A percentile compares a stretch with the other conserved stretches of the same genome.
Conservation (phyloP, 2,329 filamentous ascomycete genomes). For the Colletotrichum paranaense region DNA sequence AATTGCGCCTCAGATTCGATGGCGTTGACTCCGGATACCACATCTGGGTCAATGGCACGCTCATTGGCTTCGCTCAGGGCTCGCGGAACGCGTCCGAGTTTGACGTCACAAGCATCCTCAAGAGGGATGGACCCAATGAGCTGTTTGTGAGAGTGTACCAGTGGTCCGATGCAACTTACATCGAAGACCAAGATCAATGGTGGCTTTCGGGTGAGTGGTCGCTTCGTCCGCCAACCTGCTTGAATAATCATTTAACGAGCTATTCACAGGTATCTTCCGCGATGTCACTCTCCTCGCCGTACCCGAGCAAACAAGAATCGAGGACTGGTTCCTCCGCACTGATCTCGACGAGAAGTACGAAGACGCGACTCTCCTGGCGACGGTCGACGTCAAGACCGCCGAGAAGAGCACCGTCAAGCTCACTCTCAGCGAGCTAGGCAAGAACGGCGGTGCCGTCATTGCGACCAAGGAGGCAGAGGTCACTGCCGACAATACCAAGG, state of each 20-base stretch:
- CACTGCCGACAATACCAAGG: constrained; percentile 40
- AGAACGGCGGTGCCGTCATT: constrained; percentile 47
- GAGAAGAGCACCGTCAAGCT: constrained; percentile 52
- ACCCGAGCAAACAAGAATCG: constrained; percentile 60
- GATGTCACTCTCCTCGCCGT: constrained; percentile 73
- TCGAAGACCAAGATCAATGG: constrained; percentile 79
- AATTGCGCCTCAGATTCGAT: constrained; percentile 75
- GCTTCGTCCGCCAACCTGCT: no score
- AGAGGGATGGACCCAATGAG: constrained; percentile 57
- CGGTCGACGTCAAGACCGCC: constrained; percentile 54
- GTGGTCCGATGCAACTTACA: constrained; percentile 76
- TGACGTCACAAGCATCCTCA: constrained; percentile 66
- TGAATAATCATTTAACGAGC: not conserved
- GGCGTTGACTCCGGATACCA: constrained; percentile 80
- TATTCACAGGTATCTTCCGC: constrained; percentile 66
- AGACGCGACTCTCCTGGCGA: constrained; percentile 61
- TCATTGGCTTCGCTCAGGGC: constrained; percentile 77
- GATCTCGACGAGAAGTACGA: constrained; percentile 62
- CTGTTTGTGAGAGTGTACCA: constrained; percentile 76
- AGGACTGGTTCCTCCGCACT: constrained; percentile 68
- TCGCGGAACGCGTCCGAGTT: constrained; percentile 77
- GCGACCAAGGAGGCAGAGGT: constrained; percentile 42
- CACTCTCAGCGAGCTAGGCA: constrained; percentile 53
- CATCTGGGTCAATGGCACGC: constrained; percentile 72
- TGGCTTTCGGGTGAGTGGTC: constrained; percentile 65